Evolutionary conservation across 2,329 filamentous ascomycete species (phyloP), one percentile per base, ranked within the genome.

Genomic region (Penicillium aurantiogriseum): DNA sequence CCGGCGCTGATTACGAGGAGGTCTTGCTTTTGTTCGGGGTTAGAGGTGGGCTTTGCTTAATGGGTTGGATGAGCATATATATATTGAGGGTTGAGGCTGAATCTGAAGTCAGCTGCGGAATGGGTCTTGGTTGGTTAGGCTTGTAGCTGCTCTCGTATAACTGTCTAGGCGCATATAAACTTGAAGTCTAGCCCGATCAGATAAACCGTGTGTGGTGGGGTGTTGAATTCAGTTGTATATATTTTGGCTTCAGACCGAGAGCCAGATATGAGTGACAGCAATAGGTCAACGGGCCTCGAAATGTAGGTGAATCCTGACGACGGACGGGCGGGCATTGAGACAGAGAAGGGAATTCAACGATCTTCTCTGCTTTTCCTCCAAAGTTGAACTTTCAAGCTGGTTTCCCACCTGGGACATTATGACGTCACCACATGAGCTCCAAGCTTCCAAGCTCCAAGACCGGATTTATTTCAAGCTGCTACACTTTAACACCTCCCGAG

Each of bases 1-100:
- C 59, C 59, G 4, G 57, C 56, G n/a, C 42, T 51, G 31, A 63
- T 57, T 17, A 61, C 54, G 11, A 48, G 54, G 3, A 57, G 49
- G 2, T 42, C 5, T 40, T 40, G n/a, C 8, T 40, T 40, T 19
- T 3, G 11, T 6, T 21, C 10, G 5, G 15, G 49, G n/a, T 19
- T 39, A 27, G 15, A 39, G 13, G 13, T 33, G 46, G 6, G 7
- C 7, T 43, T 25, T 25, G 8, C 7, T 17, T n/a, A 11, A 10
- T 5, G 2, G 15, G 17, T n/a, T 29, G 5, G 17, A 7, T 0
- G 2, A 2, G 15, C 3, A 7, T 4, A 13, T 27, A 13, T 27
- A 44, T 44, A 29, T 29, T 2, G 17, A 19, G n/a, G 25, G 10
- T 19, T 13, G 25, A 3, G 23, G 15, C 6, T 7, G 17, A 31